These are phyloP conservation scores for Paramecium caudatum DNA, from an alignment of 73 alveolate genomes.

Conservation along the genomic window DNA sequence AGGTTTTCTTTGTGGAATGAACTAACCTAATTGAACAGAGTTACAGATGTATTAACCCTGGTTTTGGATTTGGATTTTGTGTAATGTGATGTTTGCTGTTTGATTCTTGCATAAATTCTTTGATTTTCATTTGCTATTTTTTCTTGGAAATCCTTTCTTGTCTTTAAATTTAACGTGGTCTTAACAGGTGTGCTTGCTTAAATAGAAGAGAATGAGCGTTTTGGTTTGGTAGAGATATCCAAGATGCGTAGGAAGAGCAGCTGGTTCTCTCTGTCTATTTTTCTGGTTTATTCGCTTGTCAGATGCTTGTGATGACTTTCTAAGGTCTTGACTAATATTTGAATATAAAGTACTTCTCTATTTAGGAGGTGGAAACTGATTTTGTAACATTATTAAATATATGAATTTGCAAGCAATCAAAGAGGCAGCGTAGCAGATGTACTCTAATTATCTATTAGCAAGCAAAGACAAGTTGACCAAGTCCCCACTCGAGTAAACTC, in stretches of 20 bases:
- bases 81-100: constrained; percentile 12
- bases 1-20: too few species aligned
- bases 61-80: background rate
- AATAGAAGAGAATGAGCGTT: too few species aligned
- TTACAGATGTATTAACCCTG: constrained; percentile 24
- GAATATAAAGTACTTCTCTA: background rate
- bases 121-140: background rate
- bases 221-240: background rate
- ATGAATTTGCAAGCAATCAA: constrained; percentile 18
- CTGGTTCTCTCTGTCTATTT: background rate
- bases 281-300: background rate
- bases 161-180: background rate
- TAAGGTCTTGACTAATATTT: background rate
- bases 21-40: background rate
- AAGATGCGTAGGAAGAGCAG: background rate
- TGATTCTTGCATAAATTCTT: background rate
- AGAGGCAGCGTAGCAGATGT: constrained; percentile 45
- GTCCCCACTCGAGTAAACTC: constrained; percentile 40
- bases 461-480: constrained; percentile 66
- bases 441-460: too few species aligned
- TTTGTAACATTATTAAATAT: background rate
- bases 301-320: too few species aligned
- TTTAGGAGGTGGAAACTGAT: background rate
- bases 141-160: background rate
- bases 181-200: background rate